Conservation (phyloP, 805 yeast species). For the Lipomyces oligophaga region DNA sequence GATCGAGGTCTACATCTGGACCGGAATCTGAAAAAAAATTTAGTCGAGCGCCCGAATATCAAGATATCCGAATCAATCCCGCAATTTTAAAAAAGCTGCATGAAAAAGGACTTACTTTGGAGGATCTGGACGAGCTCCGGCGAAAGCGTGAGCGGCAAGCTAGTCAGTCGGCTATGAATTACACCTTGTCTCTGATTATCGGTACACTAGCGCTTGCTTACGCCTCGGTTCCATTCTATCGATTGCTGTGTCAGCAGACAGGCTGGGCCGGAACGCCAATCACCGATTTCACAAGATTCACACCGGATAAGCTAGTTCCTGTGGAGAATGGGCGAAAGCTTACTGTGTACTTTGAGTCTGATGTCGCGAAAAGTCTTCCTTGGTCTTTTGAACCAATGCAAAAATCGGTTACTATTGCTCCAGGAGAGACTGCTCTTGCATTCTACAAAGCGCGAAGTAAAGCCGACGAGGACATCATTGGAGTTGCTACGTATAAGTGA, state of each 20-base stretch:
- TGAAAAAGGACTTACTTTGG: constrained; percentile 18
- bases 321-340: constrained; percentile 81
- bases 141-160: constrained; percentile 36
- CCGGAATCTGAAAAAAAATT: too few relatives aligned
- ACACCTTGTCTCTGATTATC: constrained; percentile 64
- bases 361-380: constrained; percentile 82
- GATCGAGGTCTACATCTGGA: too few relatives aligned
- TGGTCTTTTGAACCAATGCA: constrained; percentile 96
- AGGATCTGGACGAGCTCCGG: constrained; percentile 18
- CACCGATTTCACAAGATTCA: constrained; percentile 74
- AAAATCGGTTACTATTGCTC: constrained; percentile 83
- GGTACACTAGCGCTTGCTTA: constrained; percentile 74
- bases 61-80: too few relatives aligned
- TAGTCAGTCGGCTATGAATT: constrained; percentile 58
- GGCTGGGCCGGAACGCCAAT: constrained; percentile 97
- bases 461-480: constrained; percentile 85
- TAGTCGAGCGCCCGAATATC: too few relatives aligned
- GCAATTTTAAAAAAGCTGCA: constrained; percentile 7
- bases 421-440: constrained; percentile 97
- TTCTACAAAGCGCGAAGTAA: constrained; percentile 88
- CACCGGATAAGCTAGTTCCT: constrained; percentile 82
- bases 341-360: constrained; percentile 83
- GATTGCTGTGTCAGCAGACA: constrained; percentile 88
- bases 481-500: constrained; percentile 85
- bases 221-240: constrained; percentile 87